These are phyloP conservation scores for Teratosphaeria viscida DNA, from an alignment of 2,329 filamentous ascomycete species.

Conservation along the genomic window DNA sequence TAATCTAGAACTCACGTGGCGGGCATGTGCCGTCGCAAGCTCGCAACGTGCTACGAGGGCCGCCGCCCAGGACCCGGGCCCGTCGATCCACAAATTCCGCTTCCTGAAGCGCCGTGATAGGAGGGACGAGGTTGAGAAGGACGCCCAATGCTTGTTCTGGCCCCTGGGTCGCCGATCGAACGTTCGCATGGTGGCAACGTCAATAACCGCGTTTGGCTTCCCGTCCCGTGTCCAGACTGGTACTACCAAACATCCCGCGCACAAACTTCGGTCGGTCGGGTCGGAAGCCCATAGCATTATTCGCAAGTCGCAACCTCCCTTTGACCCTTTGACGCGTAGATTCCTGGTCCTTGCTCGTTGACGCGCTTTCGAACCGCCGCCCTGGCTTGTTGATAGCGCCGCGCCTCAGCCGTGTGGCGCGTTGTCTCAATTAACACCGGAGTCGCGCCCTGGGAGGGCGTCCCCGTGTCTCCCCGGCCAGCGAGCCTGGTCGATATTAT, in stretches of 20 bases:
- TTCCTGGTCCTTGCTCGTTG: neutral
- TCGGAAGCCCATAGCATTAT: neutral
- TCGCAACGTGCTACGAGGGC: neutral
- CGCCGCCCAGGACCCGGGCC: no score
- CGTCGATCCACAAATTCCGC: neutral
- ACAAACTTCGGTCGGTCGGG: neutral
- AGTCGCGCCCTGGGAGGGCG: neutral
- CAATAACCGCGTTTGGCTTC: neutral
- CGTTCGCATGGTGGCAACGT: neutral
- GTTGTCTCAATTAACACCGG: neutral
- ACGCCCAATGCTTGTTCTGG: neutral
- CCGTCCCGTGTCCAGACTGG: neutral
- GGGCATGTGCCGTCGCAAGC: neutral
- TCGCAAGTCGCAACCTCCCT: neutral
- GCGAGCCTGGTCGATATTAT: neutral
- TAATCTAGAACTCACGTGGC: neutral
- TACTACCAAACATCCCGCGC: neutral
- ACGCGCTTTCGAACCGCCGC: neutral
- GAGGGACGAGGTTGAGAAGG: neutral
- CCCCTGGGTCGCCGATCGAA: neutral
- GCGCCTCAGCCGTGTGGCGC: neutral
- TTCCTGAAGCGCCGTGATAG: neutral
- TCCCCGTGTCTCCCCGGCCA: neutral
- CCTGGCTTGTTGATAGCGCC: neutral
- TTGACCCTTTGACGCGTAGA: neutral